Evolutionary conservation across 768 basidiomycete species (phyloP).

Genomic region (Filobasidium wieringae): DNA sequence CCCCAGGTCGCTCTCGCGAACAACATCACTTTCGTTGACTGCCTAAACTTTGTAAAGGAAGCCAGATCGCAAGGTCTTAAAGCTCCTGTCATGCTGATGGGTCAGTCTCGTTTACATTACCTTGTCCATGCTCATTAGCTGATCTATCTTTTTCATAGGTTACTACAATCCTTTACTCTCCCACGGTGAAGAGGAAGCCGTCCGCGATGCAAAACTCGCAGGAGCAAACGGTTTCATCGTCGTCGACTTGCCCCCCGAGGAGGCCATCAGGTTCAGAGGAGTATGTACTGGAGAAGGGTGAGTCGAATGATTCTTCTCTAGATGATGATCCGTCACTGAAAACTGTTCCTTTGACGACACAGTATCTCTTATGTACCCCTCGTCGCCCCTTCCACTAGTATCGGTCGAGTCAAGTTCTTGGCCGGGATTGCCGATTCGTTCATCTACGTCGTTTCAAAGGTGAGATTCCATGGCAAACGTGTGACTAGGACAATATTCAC

Average conservation of each 20-base stretch:
- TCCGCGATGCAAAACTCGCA: conserved; percentile 73
- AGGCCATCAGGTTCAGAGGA: conserved; percentile 77
- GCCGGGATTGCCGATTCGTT: conserved; percentile 89
- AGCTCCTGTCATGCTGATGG: conserved; percentile 85
- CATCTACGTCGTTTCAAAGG: conserved; percentile 97
- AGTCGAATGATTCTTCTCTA: conserved; percentile 32
- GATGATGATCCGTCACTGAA: background rate
- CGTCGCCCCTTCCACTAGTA: conserved; percentile 84
- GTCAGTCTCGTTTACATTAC: conserved; percentile 41
- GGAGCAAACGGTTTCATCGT: conserved; percentile 97
- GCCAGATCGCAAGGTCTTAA: conserved; percentile 73
- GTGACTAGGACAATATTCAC: background rate
- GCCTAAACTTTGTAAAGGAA: conserved; percentile 61
- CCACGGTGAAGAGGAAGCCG: conserved; percentile 88
- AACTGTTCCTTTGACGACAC: conserved; percentile 7
- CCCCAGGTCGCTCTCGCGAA: conserved; percentile 70
- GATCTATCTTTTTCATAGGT: conserved; percentile 45
- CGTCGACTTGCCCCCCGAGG: conserved; percentile 95
- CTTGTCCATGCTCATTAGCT: background rate
- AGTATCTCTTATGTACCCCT: conserved; percentile 92
- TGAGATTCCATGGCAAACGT: conserved; percentile 31
- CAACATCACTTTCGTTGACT: conserved; percentile 60
- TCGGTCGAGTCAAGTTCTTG: conserved; percentile 78
- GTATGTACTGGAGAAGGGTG: conserved; percentile 73
- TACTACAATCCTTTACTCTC: conserved; percentile 96